phyloP scores from a whole-genome alignment of 129 eudicot species.

The Artemisia tridentata region DNA sequence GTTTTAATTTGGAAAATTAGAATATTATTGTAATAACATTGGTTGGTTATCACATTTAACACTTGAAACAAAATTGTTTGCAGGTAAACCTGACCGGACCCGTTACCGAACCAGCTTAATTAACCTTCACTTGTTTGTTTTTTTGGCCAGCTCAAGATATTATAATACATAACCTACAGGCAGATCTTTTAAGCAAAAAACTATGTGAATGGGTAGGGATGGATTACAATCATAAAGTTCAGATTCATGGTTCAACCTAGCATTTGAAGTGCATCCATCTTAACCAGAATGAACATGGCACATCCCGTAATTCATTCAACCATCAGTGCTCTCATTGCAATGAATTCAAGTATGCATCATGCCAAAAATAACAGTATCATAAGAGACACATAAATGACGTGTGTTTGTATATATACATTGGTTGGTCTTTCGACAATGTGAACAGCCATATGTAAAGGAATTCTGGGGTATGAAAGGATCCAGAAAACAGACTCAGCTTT shows the following conservation, averaged over 20 bases:
- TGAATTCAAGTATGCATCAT: not conserved
- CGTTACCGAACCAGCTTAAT: too few species aligned
- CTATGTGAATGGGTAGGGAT: not conserved
- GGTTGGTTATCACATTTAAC: not conserved
- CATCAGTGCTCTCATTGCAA: too few species aligned
- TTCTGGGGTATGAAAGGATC: too few species aligned
- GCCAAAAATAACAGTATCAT: not conserved
- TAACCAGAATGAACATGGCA: too few species aligned
- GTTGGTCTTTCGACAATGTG: too few species aligned
- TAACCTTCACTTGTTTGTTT: too few species aligned
- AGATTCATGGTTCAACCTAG: too few species aligned
- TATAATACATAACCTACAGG: too few species aligned
- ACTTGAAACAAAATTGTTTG: not conserved
- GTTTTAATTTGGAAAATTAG: too few species aligned
- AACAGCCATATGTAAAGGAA: too few species aligned
- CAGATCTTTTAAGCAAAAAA: not conserved
- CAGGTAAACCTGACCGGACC: not conserved
- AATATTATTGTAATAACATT: not conserved
- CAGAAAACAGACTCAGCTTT: constrained; percentile 50
- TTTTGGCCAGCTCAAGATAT: too few species aligned
- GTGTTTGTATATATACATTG: not conserved
- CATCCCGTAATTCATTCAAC: too few species aligned
- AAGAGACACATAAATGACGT: not conserved
- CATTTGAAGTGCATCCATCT: not conserved
- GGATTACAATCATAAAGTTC: not conserved